These are phyloP conservation scores for Nicotiana otophora DNA, from an alignment of 257 asterid species.

Conservation along the genomic window DNA sequence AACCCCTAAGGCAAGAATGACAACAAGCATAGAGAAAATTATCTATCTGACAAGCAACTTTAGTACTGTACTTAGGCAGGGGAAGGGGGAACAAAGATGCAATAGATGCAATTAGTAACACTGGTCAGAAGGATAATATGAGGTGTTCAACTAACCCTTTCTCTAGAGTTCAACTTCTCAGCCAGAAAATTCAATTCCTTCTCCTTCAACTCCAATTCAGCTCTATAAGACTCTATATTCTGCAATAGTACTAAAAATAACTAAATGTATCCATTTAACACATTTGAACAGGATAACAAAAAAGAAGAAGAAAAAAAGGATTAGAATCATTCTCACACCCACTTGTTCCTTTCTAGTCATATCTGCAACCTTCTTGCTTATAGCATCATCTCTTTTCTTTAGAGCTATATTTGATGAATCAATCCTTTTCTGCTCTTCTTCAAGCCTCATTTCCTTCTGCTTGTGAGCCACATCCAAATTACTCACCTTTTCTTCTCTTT, in stretches of 20 bases:
- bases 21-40: not conserved
- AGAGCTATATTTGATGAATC: conserved; percentile 33
- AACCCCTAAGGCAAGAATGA: not conserved
- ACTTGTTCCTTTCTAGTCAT: conserved; percentile 56
- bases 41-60: not conserved
- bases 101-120: not conserved
- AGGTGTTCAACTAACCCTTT: conserved; percentile 54
- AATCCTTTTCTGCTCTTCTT: conserved; percentile 48
- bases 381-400: conserved; percentile 57
- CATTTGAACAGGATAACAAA: not conserved
- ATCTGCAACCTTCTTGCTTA: conserved; percentile 44
- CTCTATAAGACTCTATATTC: conserved; percentile 52
- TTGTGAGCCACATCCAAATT: conserved; percentile 40
- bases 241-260: conserved; percentile 33
- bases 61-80: not conserved
- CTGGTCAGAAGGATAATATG: conserved; percentile 5
- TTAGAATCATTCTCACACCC: conserved; percentile 27
- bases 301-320: not conserved
- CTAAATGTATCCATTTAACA: not conserved
- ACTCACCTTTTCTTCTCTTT: conserved; percentile 67
- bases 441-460: conserved; percentile 52
- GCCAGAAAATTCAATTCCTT: conserved; percentile 43
- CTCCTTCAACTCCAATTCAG: conserved; percentile 53
- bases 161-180: conserved; percentile 64
- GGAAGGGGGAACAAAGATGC: not conserved